phyloP scores from a whole-genome alignment of 148 eudicot genomes.

The Dianthus caryophyllus region DNA sequence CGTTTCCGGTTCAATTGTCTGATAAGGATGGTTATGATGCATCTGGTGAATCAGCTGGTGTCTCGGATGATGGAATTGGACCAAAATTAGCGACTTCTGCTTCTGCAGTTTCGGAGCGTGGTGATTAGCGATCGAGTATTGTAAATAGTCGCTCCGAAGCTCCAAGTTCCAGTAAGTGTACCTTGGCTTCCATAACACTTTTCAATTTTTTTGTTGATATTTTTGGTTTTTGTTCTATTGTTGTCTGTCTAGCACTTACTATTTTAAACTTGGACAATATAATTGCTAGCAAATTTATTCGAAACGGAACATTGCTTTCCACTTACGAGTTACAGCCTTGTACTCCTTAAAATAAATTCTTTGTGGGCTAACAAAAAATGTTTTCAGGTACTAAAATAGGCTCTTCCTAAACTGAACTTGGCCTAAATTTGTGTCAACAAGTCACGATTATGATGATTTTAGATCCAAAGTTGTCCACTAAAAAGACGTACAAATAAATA shows the following conservation, averaged over 20 bases:
- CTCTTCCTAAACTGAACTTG: too few relatives aligned
- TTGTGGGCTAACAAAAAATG: too few relatives aligned
- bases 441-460: too few relatives aligned
- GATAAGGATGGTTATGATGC: slow-evolving; percentile 39
- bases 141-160: slow-evolving; percentile 24
- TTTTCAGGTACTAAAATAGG: too few relatives aligned
- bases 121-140: slow-evolving; percentile 14
- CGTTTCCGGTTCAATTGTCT: slow-evolving; percentile 39
- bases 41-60: slow-evolving; percentile 32
- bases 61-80: slow-evolving; percentile 27
- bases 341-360: too few relatives aligned
- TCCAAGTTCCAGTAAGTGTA: slow-evolving; percentile 31
- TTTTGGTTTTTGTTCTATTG: background rate
- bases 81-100: slow-evolving; percentile 20
- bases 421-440: too few relatives aligned
- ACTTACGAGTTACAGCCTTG: too few relatives aligned
- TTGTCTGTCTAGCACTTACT: background rate
- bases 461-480: too few relatives aligned
- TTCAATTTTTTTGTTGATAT: background rate
- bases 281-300: too few relatives aligned
- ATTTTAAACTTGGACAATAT: too few relatives aligned
- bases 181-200: background rate
- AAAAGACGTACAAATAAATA: too few relatives aligned
- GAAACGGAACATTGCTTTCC: too few relatives aligned
- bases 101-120: slow-evolving; percentile 13